Percentiles rank a stretch among this genome's conserved stretches.
Evolutionary conservation across 2,329 filamentous ascomycete species (phyloP).

Genomic region (Stagonosporopsis vannaccii): DNA sequence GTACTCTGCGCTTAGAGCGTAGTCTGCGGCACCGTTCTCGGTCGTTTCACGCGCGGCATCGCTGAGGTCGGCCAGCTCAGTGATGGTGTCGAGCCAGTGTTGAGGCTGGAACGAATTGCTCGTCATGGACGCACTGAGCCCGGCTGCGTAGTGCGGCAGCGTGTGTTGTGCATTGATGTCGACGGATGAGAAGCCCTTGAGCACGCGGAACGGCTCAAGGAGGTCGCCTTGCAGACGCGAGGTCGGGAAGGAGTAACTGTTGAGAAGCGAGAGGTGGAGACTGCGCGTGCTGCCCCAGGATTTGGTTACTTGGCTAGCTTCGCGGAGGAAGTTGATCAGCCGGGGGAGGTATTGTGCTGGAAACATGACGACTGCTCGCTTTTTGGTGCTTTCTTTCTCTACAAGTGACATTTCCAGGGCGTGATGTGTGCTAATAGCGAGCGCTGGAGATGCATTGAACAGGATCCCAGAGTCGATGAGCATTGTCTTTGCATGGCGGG

Average conservation of each 20-base stretch:
- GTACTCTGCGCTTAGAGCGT: constrained; percentile 30
- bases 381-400: constrained; percentile 39
- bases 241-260: constrained; percentile 34
- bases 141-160: constrained; percentile 35
- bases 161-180: constrained; percentile 27
- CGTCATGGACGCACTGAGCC: constrained; percentile 31
- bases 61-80: constrained; percentile 28
- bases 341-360: constrained; percentile 46
- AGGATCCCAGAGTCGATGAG: constrained; percentile 43
- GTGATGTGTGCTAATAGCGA: constrained; percentile 20
- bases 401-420: constrained; percentile 40
- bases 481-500: constrained; percentile 42
- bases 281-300: constrained; percentile 34
- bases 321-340: constrained; percentile 45
- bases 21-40: constrained; percentile 20
- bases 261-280: constrained; percentile 32
- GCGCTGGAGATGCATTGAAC: constrained; percentile 26
- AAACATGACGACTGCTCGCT: constrained; percentile 40
- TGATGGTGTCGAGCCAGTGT: constrained; percentile 29
- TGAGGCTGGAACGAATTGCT: constrained; percentile 10
- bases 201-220: constrained; percentile 40
- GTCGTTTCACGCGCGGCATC: constrained; percentile 23
- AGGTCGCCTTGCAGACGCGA: constrained; percentile 43
- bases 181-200: constrained; percentile 33
- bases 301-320: constrained; percentile 28